Evolutionary conservation across 202 grass and related monocot species (phyloP).

Genomic region (Cymbopogon flexuosus): DNA sequence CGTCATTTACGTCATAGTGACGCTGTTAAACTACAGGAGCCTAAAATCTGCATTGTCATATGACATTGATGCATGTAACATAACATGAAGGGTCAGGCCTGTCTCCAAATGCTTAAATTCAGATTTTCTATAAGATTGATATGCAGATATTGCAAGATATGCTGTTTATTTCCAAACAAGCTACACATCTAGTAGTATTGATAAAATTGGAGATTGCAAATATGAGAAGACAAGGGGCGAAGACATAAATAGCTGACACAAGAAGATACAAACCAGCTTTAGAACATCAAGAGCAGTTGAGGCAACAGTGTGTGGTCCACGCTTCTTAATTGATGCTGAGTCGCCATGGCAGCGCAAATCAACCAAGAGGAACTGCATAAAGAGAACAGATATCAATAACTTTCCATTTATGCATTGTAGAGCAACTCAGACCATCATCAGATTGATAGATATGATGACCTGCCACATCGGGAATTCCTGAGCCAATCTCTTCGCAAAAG

Average conservation of each 20-base stretch:
- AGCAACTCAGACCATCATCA: slow-evolving; percentile 14
- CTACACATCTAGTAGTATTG: not conserved
- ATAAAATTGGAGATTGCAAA: not conserved
- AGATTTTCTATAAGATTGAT: not conserved
- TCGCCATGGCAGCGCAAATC: slow-evolving; percentile 94
- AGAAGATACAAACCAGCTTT: slow-evolving; percentile 68
- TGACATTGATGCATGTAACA: not conserved
- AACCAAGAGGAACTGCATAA: slow-evolving; percentile 90
- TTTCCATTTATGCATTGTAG: not conserved
- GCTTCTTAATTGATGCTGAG: slow-evolving; percentile 72
- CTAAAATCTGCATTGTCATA: not conserved
- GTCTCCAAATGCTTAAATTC: not conserved
- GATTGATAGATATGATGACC: slow-evolving; percentile 38
- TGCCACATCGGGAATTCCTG: slow-evolving; percentile 99
- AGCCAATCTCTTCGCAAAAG: slow-evolving; percentile 86
- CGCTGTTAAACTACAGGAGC: not conserved
- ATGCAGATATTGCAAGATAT: not conserved
- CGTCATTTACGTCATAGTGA: not conserved
- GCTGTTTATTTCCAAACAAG: not conserved
- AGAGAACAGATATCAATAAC: slow-evolving; percentile 4
- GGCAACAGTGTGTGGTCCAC: slow-evolving; percentile 73
- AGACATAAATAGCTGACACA: not conserved
- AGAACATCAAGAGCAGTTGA: slow-evolving; percentile 89
- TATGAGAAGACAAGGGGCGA: not conserved
- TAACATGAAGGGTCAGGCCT: not conserved